These are phyloP conservation scores for Mycotypha africana DNA, from an alignment of 371 early-diverging fungal species.

Conservation along the genomic window DNA sequence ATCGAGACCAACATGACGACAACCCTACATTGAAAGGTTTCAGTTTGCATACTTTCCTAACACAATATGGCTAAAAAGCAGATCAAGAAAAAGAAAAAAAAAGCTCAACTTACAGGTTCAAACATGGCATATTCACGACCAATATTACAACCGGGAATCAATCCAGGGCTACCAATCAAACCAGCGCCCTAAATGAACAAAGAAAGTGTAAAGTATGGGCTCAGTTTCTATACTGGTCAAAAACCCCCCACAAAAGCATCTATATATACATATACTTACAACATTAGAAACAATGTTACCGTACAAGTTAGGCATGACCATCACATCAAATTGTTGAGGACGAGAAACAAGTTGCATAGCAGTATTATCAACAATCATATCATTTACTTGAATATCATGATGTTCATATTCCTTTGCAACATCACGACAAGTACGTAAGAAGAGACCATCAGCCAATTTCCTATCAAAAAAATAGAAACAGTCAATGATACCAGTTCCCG, in stretches of 20 bases:
- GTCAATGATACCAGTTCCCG: neutral
- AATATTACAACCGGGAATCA: slow-evolving; percentile 94
- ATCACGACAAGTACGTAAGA: slow-evolving; percentile 89
- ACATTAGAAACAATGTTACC: slow-evolving; percentile 96
- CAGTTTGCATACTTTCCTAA: neutral
- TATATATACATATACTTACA: slow-evolving; percentile 18
- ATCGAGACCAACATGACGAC: slow-evolving; percentile 94
- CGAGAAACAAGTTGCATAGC: slow-evolving; percentile 97
- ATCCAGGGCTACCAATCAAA: slow-evolving; percentile 92
- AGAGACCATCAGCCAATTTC: slow-evolving; percentile 97
- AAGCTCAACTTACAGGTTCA: slow-evolving; percentile 64
- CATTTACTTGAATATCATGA: slow-evolving; percentile 84
- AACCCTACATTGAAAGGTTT: slow-evolving; percentile 44
- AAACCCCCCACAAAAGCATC: too few species aligned
- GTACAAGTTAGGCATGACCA: slow-evolving; percentile 97
- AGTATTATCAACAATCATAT: slow-evolving; percentile 98
- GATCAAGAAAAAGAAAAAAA: neutral
- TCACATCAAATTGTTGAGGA: slow-evolving; percentile 96
- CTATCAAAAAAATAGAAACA: slow-evolving; percentile 22
- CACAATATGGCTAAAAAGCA: too few species aligned
- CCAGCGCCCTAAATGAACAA: slow-evolving; percentile 67
- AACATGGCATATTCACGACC: slow-evolving; percentile 95
- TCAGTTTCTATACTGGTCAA: too few species aligned
- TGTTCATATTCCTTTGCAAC: slow-evolving; percentile 87
- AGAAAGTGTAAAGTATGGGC: too few species aligned